Conservation (phyloP, 192 early-diverging fungal genomes). For the Entomortierella parvispora region DNA sequence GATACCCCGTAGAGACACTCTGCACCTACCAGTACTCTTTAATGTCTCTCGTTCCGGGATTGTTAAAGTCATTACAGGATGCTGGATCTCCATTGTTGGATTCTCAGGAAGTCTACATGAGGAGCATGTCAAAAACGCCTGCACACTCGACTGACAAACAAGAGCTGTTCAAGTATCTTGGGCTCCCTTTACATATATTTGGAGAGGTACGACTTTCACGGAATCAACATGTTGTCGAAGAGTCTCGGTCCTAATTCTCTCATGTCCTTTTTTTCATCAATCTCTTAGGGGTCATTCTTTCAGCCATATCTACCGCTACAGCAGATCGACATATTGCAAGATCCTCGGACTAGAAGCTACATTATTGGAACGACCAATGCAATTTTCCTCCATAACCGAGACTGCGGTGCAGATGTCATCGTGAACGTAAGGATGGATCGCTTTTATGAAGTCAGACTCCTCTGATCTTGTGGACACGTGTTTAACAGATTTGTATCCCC, state of each 20-base stretch:
- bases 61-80: conserved; percentile 59
- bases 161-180: conserved; percentile 61
- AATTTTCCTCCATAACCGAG: conserved; percentile 82
- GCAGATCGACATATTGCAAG: conserved; percentile 81
- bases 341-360: conserved; percentile 71
- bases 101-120: conserved; percentile 49
- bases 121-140: conserved; percentile 52
- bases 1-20: conserved; percentile 80
- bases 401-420: conserved; percentile 75
- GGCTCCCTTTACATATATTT: conserved; percentile 68
- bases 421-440: conserved; percentile 69
- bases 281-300: conserved; percentile 73
- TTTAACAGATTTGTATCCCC: not conserved
- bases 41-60: conserved; percentile 76
- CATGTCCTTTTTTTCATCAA: no score
- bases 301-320: conserved; percentile 87
- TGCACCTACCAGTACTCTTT: conserved; percentile 84
- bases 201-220: conserved; percentile 59
- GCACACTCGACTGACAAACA: conserved; percentile 54
- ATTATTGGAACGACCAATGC: conserved; percentile 83
- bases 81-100: conserved; percentile 60
- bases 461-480: no score
- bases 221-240: no score
- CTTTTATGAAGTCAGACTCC: not conserved
- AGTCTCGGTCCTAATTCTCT: no score